Evolutionary conservation across 176 grass and related monocot genomes (phyloP), one percentile per base, ranked within the genome.

Genomic region (Tillandsia fasciculata): DNA sequence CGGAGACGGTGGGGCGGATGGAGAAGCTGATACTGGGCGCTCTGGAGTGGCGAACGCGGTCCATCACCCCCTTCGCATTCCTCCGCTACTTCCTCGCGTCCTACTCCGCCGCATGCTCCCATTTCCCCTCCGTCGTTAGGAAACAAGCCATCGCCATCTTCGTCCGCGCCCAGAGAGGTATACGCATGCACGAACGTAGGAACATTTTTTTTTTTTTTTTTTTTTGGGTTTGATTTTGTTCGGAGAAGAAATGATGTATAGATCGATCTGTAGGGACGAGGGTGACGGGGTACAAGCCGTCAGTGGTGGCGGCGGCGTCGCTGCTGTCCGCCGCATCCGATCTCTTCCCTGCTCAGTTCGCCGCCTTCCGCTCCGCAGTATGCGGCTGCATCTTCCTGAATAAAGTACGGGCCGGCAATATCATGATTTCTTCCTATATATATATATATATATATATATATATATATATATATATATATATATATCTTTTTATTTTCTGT

Each of bases 11-110:
- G 33, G 15, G 18, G 17, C 48, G 72, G 47, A 74, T 74, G 72
- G 72, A 74, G 58, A 47, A 64, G 11, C 72, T 74, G n/a, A 48
- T 74, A 22, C 72, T 74, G 18, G 42, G 42, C 3, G 42, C 72
- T 11, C 57, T 74, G 59, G 72, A 64, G n/a, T 74, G 72, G 72
- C 56, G 72, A 61, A 64, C 61, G 56, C 72, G 57, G 26, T 63
- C 72, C 10, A 74, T 74, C 72, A 74, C 58, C 18, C 72, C 72
- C 10, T 74, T 74, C 58, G 59, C 72, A 10, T 74, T 74, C 48
- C 42, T 74, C 15, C 57, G 48, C 3, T 74, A 64, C 72, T 74
- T 74, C 58, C 33, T 64, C 42, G 9, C 57, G 1, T 74, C 64
- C 47, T 64, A 64, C 72, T 64, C 58, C 5, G 20, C 33, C 48